Conservation (phyloP, 2,329 filamentous ascomycete genomes). For the Monosporascus sp. region DNA sequence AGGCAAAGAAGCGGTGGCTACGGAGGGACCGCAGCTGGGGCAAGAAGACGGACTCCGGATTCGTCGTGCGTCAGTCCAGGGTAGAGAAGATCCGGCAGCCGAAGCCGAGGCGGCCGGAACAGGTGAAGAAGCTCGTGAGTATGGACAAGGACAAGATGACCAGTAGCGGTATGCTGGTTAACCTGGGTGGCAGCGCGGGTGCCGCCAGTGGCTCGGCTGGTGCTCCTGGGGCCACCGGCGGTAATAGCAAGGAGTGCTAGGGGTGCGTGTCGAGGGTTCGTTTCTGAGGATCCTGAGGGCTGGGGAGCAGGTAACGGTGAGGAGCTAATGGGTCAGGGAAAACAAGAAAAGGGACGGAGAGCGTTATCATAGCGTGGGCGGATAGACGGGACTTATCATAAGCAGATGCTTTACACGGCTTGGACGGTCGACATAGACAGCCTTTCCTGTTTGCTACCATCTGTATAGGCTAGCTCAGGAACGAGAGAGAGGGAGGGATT, state of each 20-base stretch:
- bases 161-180: conserved; percentile 10
- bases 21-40: conserved; percentile 16
- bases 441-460: too few relatives aligned
- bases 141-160: conserved; percentile 26
- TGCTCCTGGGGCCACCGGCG: background rate
- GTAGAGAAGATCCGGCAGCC: conserved; percentile 22
- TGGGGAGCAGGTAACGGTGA: too few relatives aligned
- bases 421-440: too few relatives aligned
- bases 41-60: conserved; percentile 27
- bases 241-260: background rate
- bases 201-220: conserved; percentile 6
- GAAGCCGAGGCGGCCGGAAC: conserved; percentile 22
- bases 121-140: conserved; percentile 25
- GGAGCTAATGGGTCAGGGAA: too few relatives aligned
- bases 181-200: conserved; percentile 3
- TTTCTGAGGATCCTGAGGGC: too few relatives aligned
- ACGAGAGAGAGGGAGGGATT: too few relatives aligned
- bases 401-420: too few relatives aligned
- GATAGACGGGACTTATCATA: too few relatives aligned
- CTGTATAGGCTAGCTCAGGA: too few relatives aligned
- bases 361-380: too few relatives aligned
- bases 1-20: conserved; percentile 4
- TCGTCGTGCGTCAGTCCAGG: conserved; percentile 22
- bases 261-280: too few relatives aligned
- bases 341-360: too few relatives aligned